Base-by-base conservation (phyloP, 2,329 filamentous ascomycete species). In the Alternaria viburni region DNA sequence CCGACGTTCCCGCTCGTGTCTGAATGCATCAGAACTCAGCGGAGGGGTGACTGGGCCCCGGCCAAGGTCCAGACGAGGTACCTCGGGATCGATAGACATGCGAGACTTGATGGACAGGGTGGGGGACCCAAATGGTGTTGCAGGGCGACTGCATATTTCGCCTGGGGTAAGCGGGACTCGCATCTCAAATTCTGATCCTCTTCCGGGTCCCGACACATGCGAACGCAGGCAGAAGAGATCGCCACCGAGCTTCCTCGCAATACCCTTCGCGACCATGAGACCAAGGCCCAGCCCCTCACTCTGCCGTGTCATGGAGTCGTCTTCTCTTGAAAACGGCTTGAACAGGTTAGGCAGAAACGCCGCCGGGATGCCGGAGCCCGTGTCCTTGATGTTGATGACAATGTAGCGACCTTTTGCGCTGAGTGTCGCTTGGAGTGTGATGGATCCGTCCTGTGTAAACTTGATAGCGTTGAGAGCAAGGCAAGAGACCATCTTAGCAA, bases 221-320 rank as follows among this genome's bases (percentile, higher is more conserved):
- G 90, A 90, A 54, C 86, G 84, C 45, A 89, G 84, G 68, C 90
- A 88, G 55, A 86, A 85, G 19, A 92, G 80, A 76, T 92, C 90
- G 15, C 90, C 90, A 25, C 89, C 89, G 59, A 92, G 85, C 74
- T 89, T 90, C 57, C 90, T 84, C 6, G 90, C 88, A 49, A 91
- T 83, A 4, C 89, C 89, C 77, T 91, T 92, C 1, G 90, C 90
- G n/a, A 92, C 90, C 72, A 92, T 84, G 11, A 92, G 80, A 26
- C 90, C 90, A 7, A 92, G 81, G 0, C 90, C 90, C 4, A 92
- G 81, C 1, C 90, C 90, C 75, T 92, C 90, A 73, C 86, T 89
- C 64, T 86, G 86, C 46, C 90, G 83, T 7, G 89, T 91, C 13
- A 89, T 86, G 2, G 89, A 91, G 54, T 88, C 85, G 74, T 92